Base-by-base conservation (phyloP, 2,329 filamentous ascomycete species). In the Xylariomycetidae sp. region DNA sequence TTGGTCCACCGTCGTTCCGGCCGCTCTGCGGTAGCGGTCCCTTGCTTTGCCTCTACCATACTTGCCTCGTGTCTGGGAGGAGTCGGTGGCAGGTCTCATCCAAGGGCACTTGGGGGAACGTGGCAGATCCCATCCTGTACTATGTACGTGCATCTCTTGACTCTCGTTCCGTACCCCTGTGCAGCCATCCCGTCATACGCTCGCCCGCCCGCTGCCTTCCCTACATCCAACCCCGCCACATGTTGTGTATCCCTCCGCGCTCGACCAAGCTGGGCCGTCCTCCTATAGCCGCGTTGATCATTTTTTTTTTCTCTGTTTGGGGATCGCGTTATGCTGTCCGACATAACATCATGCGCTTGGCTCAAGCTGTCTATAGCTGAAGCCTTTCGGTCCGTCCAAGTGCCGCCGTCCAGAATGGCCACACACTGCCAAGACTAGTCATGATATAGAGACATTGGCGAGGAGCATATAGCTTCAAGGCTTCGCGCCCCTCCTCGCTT, bases 1-100 rank as follows among this genome's bases (percentile, higher is more conserved):
- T 61, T 61, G 49, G 57, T 50, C 59, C 60, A 61, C 53, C 54
- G 54, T 55, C 44, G 51, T 45, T 52, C 54, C 58, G 53, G 57
- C 31, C 42, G 39, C 51, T 53, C 47, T n/a, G n/a, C n/a, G n/a
- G n/a, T 54, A 47, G 48, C 29, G 38, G 43, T 39, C 44, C 48
- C 44, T 48, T 50, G 42, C 45, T 45, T 44, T 49, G 49, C 49
- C 25, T 39, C 36, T 38, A 44, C 45, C 50, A 52, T 46, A 59
- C 55, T 61, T 46, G 37, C 41, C 46, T 34, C 44, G 41, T 39
- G 35, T 31, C 37, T 43, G 44, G 42, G 32, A 36, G 39, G 47
- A 40, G 39, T 33, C 39, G 33, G 43, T 39, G 44, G 36, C 31
- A 36, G 40, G 38, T 48, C 43, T 34, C 38, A 39, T 37, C 47